Conservation (phyloP, 73 alveolate genomes). For the Tetrahymena thermophila region DNA sequence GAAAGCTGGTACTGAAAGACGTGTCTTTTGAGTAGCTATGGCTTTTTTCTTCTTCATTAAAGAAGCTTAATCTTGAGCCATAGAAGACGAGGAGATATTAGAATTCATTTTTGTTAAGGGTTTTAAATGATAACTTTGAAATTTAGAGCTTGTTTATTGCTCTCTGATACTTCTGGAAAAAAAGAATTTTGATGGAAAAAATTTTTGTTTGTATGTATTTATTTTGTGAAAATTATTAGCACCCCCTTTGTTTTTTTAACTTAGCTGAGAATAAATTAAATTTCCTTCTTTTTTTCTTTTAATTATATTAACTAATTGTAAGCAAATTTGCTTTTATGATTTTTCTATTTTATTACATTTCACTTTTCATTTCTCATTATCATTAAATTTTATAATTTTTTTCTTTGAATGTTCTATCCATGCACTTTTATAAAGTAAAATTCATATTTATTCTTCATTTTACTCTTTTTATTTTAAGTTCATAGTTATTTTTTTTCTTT, state of each 20-base stretch:
- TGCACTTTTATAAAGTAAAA: neutral
- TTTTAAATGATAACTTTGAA: neutral
- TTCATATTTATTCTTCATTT: neutral
- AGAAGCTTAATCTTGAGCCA: neutral
- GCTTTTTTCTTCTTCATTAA: neutral
- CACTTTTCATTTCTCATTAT: neutral
- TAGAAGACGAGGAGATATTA: neutral
- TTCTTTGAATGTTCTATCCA: neutral
- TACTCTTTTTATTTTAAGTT: neutral
- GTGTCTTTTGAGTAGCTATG: neutral
- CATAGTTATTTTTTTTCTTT: neutral
- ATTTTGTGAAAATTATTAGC: neutral
- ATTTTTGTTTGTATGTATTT: neutral
- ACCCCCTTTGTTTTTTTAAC: neutral
- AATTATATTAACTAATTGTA: neutral
- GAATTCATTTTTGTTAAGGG: neutral
- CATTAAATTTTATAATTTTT: neutral
- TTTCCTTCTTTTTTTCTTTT: neutral
- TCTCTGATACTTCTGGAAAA: slow-evolving; percentile 2
- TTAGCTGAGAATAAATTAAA: neutral
- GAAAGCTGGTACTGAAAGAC: slow-evolving; percentile 32
- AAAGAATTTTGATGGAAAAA: neutral
- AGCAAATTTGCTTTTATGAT: neutral
- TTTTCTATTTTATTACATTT: neutral
- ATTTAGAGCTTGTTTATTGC: neutral